These are phyloP conservation scores for Fusarium sambucinum DNA, from an alignment of 2,329 filamentous ascomycete species.

Conservation along the genomic window DNA sequence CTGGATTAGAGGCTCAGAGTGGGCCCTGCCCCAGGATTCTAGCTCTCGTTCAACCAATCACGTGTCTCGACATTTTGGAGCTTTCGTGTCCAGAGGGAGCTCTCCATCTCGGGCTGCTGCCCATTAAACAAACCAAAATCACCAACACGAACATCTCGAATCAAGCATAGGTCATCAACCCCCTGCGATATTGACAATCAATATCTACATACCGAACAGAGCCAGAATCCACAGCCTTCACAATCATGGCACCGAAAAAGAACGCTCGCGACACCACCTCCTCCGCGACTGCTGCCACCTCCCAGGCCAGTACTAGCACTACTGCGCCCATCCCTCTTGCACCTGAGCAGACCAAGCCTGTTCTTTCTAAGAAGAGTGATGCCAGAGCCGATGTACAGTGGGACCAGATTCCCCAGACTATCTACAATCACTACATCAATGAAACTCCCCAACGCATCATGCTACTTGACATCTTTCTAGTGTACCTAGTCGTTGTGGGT, in stretches of 20 bases:
- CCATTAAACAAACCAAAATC: slow-evolving; percentile 27
- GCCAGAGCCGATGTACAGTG: slow-evolving; percentile 53
- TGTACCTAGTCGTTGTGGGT: slow-evolving; percentile 85
- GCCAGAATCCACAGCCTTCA: slow-evolving; percentile 22
- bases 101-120: slow-evolving; percentile 25
- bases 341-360: slow-evolving; percentile 38
- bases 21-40: slow-evolving; percentile 27
- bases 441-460: slow-evolving; percentile 91
- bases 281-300: slow-evolving; percentile 52
- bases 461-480: slow-evolving; percentile 91
- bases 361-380: slow-evolving; percentile 41
- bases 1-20: neutral
- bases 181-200: slow-evolving; percentile 4
- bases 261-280: slow-evolving; percentile 51
- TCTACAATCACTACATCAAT: slow-evolving; percentile 83
- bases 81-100: slow-evolving; percentile 55
- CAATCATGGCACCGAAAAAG: slow-evolving; percentile 66
- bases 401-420: slow-evolving; percentile 73
- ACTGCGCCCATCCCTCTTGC: slow-evolving; percentile 45
- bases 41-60: slow-evolving; percentile 50
- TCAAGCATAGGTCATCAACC: slow-evolving; percentile 23
- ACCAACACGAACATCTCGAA: slow-evolving; percentile 24
- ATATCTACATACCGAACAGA: neutral
- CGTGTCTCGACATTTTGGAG: slow-evolving; percentile 46
- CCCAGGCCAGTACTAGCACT: slow-evolving; percentile 49